Evolutionary conservation across 2,329 filamentous ascomycete species (phyloP), one percentile per base, ranked within the genome.

Genomic region (Paraconiothyrium brasiliense): DNA sequence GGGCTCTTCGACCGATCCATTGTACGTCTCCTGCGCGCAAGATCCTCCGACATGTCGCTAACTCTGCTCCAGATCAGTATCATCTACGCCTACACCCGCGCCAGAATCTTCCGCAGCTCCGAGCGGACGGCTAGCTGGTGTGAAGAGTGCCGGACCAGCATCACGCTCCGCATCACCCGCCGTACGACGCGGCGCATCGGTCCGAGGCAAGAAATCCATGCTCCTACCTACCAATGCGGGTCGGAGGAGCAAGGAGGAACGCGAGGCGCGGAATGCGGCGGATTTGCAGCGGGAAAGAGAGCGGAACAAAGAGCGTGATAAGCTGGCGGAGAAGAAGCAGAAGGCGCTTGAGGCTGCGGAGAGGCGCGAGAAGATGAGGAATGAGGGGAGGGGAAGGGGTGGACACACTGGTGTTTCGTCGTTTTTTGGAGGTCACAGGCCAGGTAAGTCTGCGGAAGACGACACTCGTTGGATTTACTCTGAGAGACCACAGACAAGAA

Each of bases 231-330:
- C 78, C 41, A 82, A 81, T 59, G 79, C 75, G 16, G 80, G 79
- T 13, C 75, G 82, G 56, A 71, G 82, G 57, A 83, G 79, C 62
- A 81, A 82, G 62, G 77, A 79, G 46, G 78, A 80, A 49, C 75
- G 81, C 59, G 80, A 79, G 34, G 80, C 81, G 52, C 71, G 79
- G 27, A 79, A 79, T 59, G 77, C 79, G 41, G 76, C 77, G 48
- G 76, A 76, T 41, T 67, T 74, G 27, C 79, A 78, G 54, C 74
- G 79, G 43, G 78, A 80, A 54, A 69, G 72, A 24, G 75, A 76
- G 50, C 75, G 80, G 58, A 74, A 75, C 24, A 74, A 71, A 24
- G 74, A 79, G 49, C 67, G 73, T 10, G 75, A 73, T 24, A 73
- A 72, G 14, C 72, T 76, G 44, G 74, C 66, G 9, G 54, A 69